Evolutionary conservation across 1,284 basidiomycete species (phyloP).

Genomic region (Schizopora paradoxa): DNA sequence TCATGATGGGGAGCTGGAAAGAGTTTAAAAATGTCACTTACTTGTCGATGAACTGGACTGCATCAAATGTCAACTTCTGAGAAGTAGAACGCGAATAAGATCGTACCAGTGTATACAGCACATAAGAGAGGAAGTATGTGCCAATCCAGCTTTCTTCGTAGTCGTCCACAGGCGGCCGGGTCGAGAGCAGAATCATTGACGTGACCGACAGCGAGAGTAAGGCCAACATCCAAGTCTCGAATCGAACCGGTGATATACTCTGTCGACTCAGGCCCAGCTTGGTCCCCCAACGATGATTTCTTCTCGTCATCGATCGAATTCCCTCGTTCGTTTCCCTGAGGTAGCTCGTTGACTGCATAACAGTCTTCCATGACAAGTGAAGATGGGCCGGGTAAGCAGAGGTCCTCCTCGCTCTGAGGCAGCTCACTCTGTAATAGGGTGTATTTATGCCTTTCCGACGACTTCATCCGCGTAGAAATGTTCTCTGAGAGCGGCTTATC

Average conservation of each 20-base stretch:
- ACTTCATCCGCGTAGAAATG: too few species aligned
- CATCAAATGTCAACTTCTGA: not conserved
- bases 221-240: constrained; percentile 19
- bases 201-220: constrained; percentile 19
- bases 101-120: constrained; percentile 22
- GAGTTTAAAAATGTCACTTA: constrained; percentile 9
- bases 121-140: constrained; percentile 22
- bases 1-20: not conserved
- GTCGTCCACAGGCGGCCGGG: constrained; percentile 14
- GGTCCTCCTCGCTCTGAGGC: too few species aligned
- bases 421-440: too few species aligned
- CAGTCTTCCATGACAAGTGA: not conserved
- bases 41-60: constrained; percentile 28
- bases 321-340: not conserved
- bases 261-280: too few species aligned
- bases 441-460: too few species aligned
- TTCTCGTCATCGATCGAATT: too few species aligned
- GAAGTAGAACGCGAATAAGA: not conserved
- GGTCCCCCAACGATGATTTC: too few species aligned
- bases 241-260: not conserved
- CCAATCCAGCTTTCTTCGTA: constrained; percentile 23
- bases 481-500: too few species aligned
- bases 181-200: constrained; percentile 14
- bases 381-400: not conserved
- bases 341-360: not conserved